Percentiles rank a stretch among this genome's conserved stretches.
These are phyloP conservation scores for Penicillium sp. DNA, from an alignment of 2,329 filamentous ascomycete species.

Conservation along the genomic window DNA sequence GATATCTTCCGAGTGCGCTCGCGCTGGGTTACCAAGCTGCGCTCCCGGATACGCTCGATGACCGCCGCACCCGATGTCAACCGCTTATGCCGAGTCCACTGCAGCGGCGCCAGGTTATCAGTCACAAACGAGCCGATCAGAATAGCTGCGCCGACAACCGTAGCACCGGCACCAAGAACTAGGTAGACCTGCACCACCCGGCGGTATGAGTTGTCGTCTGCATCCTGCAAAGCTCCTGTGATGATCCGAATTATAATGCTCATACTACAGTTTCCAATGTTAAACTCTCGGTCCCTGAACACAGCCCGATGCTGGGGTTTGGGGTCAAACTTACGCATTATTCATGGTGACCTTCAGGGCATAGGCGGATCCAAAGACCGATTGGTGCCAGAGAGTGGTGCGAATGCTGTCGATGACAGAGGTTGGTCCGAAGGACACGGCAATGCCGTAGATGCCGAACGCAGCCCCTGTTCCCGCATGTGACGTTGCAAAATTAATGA, in stretches of 20 bases:
- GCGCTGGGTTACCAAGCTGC: constrained; percentile 33
- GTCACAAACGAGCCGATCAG: constrained; percentile 33
- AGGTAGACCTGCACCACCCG: constrained; percentile 51
- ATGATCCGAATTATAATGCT: constrained; percentile 53
- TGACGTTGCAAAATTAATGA: constrained; percentile 47
- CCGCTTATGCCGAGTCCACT: constrained; percentile 52
- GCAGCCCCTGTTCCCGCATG: constrained; percentile 48
- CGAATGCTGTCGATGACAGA: constrained; percentile 54
- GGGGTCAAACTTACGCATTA: constrained; percentile 38
- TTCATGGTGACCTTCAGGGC: constrained; percentile 55
- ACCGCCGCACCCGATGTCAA: constrained; percentile 37
- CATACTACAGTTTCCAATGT: constrained; percentile 37
- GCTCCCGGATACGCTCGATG: constrained; percentile 38
- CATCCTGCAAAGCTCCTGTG: constrained; percentile 52
- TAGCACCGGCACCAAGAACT: constrained; percentile 44
- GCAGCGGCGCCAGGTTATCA: constrained; percentile 43
- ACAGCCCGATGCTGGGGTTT: background rate
- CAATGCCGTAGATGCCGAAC: constrained; percentile 53
- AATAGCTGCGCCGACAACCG: constrained; percentile 40
- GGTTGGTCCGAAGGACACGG: constrained; percentile 48
- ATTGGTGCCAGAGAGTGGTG: constrained; percentile 52
- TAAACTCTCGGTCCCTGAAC: background rate
- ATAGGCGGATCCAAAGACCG: constrained; percentile 54
- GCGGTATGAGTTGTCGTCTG: constrained; percentile 49
- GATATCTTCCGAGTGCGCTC: constrained; percentile 38